Percentiles rank a stretch among this genome's conserved stretches.
phyloP scores from a whole-genome alignment of 305 asterid species.

The Ilex paraguariensis region DNA sequence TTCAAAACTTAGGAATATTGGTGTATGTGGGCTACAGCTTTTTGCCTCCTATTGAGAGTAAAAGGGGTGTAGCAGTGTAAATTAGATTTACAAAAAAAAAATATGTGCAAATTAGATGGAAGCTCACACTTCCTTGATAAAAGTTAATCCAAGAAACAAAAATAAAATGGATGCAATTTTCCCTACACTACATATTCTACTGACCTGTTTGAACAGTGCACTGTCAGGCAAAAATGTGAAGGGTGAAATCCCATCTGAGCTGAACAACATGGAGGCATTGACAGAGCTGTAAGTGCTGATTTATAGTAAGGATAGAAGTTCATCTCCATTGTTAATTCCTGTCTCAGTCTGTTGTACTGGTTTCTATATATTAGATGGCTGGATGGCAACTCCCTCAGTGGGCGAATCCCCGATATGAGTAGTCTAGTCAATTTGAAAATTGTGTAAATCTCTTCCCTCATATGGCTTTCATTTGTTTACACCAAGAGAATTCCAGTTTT shows the following conservation, averaged over 20 bases:
- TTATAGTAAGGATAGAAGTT: neutral
- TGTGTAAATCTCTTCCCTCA: slow-evolving; percentile 46
- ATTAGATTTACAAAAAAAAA: no score
- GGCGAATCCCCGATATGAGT: slow-evolving; percentile 79
- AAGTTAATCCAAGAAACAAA: no score
- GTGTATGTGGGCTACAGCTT: no score
- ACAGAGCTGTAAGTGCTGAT: slow-evolving; percentile 67
- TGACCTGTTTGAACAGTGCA: slow-evolving; percentile 38
- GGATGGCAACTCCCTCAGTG: slow-evolving; percentile 61
- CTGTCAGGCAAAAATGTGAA: slow-evolving; percentile 66
- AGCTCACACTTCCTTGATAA: no score
- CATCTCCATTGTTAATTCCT: slow-evolving; percentile 5
- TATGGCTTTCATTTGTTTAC: neutral
- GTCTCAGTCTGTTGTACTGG: slow-evolving; percentile 6
- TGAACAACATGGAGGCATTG: slow-evolving; percentile 69
- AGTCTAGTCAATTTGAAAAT: slow-evolving; percentile 66
- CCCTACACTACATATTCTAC: neutral
- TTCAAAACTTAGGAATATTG: no score
- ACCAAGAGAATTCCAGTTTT: slow-evolving; percentile 7
- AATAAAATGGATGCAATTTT: no score
- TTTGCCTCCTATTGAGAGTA: no score
- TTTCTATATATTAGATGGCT: slow-evolving; percentile 60
- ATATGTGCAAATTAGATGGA: no score
- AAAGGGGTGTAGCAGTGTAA: no score
- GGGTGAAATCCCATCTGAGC: slow-evolving; percentile 71